Evolutionary conservation across 2,329 filamentous ascomycete genomes (phyloP).

Genomic region (Xylaria sp.): DNA sequence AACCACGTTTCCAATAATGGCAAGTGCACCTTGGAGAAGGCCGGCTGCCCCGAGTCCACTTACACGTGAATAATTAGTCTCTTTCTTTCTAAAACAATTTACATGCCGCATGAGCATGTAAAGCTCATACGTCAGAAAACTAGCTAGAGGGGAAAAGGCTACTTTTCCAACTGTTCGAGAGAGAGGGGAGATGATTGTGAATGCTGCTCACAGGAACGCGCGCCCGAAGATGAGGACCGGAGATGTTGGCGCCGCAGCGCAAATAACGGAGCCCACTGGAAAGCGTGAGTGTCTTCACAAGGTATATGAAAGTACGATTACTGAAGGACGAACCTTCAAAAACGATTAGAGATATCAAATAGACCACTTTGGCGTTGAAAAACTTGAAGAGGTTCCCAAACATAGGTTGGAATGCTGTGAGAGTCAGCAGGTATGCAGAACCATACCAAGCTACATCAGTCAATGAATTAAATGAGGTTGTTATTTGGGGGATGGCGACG

Average conservation of each 20-base stretch:
- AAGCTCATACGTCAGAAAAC: no score
- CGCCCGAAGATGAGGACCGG: conserved; percentile 36
- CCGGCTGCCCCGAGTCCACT: conserved; percentile 37
- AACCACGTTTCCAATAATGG: conserved; percentile 44
- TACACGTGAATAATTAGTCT: no score
- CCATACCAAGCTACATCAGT: conserved; percentile 36
- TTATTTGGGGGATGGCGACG: conserved; percentile 34
- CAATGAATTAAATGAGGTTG: conserved; percentile 33
- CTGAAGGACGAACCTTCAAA: conserved; percentile 12
- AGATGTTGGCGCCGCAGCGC: conserved; percentile 32
- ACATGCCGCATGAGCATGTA: no score
- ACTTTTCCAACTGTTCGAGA: no score
- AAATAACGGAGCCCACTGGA: conserved; percentile 34
- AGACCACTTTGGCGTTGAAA: conserved; percentile 23
- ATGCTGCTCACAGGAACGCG: no score
- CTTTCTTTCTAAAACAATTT: no score
- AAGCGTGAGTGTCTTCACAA: no score
- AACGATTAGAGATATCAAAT: conserved; percentile 20
- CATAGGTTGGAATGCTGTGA: conserved; percentile 25
- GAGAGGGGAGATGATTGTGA: no score
- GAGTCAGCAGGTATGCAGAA: conserved; percentile 31
- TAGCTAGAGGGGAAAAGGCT: no score
- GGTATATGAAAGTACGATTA: neutral
- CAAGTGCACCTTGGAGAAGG: conserved; percentile 35
- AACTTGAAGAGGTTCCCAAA: conserved; percentile 26